Conservation (phyloP, 1,284 basidiomycete species). For the Malassezia furfur region DNA sequence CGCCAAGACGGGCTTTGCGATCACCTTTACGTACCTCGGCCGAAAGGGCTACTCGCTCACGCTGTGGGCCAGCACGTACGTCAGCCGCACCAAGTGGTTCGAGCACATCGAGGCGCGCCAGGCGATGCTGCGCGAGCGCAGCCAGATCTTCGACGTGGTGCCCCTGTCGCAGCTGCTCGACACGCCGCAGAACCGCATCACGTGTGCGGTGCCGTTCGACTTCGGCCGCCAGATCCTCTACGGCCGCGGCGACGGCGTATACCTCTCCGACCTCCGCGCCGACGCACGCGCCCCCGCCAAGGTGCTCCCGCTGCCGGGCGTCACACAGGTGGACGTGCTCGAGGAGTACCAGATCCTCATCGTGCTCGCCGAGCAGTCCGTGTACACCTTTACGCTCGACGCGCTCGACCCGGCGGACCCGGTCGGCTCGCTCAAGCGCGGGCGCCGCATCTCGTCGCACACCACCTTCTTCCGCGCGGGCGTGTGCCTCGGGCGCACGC, state of each 20-base stretch:
- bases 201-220: constrained; percentile 85
- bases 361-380: constrained; percentile 77
- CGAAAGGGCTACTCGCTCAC: constrained; percentile 85
- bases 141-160: constrained; percentile 75
- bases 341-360: constrained; percentile 93
- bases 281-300: constrained; percentile 67
- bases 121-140: constrained; percentile 69
- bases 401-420: constrained; percentile 84
- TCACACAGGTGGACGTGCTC: constrained; percentile 88
- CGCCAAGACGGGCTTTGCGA: constrained; percentile 76
- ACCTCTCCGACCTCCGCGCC: constrained; percentile 72
- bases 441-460: constrained; percentile 88
- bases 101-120: constrained; percentile 87
- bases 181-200: constrained; percentile 66
- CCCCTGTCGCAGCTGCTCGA: constrained; percentile 80
- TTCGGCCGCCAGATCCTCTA: constrained; percentile 81
- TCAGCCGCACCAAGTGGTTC: constrained; percentile 85
- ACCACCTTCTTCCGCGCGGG: constrained; percentile 98
- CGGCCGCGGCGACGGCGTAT: constrained; percentile 93
- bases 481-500: constrained; percentile 78
- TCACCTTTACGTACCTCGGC: constrained; percentile 88
- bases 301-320: constrained; percentile 77
- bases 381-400: constrained; percentile 91
- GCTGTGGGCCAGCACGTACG: constrained; percentile 79
- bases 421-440: constrained; percentile 77